Evolutionary conservation across 805 yeast genomes (phyloP), one percentile per base, ranked within the genome.

Genomic region (Ogataea philodendri): DNA sequence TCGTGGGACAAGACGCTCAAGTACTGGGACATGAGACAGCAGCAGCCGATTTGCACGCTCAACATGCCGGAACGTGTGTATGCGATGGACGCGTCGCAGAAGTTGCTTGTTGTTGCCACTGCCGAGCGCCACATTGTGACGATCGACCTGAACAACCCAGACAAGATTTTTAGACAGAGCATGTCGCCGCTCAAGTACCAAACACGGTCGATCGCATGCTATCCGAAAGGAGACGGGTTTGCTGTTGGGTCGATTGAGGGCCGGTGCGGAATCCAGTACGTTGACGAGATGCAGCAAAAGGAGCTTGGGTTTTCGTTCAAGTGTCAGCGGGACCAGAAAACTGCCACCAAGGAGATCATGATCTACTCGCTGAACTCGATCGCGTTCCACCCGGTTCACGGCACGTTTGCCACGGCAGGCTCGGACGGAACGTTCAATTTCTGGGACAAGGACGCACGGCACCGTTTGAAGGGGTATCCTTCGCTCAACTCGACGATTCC

Each of bases 211-310:
- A 70, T 93, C 1, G 66, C 83, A 9, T 90, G 97, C 57, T 86
- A 81, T 59, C 89, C 89, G n/a, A 81, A 78, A 45, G 97, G 95
- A 9, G 81, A 84, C 52, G 97, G 97, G 7, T 93, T 74, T 62
- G 96, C 96, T 1, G 64, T 93, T 31, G 97, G 96, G 4, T 82
- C 95, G 5, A 77, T 90, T 30, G 98, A 93, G 64, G 97, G 97
- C 21, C 74, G 98, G 48, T 87, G 97, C 64, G 95, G 95, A 9
- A 80, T 93, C 50, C 95, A 87, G 57, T 93, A 89, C 58, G 78
- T 90, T 36, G 94, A 85, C 52, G 96, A 86, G 15, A 70, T 70
- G 34, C 87, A 83, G 50, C 94, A 83, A 54, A 70, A 71, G 37
- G 73, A 76, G 48, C 59, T 59, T 22, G 93, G 93, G 3, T 93